A percentile compares a stretch with the other conserved stretches of the same genome.
phyloP scores from a whole-genome alignment of 148 eudicot species.

The Vaccinium vitisidaea region DNA sequence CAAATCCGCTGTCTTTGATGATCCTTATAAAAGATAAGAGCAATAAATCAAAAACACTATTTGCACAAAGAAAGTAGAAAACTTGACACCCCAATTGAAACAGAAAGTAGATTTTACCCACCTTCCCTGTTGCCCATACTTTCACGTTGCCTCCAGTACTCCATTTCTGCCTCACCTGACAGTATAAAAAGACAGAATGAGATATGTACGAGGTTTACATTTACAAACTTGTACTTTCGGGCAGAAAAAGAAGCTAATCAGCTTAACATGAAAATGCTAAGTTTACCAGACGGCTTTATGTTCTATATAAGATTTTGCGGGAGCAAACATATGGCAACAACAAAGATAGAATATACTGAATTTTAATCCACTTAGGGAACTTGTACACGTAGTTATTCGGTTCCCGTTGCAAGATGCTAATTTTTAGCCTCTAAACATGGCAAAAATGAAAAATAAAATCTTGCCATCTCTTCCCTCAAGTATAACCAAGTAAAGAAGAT shows the following conservation, averaged over 20 bases:
- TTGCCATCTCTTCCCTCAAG: not conserved
- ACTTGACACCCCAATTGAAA: not conserved
- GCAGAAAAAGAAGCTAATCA: not conserved
- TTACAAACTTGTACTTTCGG: not conserved
- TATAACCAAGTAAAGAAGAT: not conserved
- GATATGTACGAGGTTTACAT: not conserved
- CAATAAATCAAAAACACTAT: not conserved
- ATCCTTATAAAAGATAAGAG: not conserved
- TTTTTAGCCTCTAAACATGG: not conserved
- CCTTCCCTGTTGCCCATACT: slow-evolving; percentile 60
- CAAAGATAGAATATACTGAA: not conserved
- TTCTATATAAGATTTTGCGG: not conserved
- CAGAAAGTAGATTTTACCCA: slow-evolving; percentile 3
- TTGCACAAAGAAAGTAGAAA: not conserved
- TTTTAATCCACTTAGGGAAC: not conserved
- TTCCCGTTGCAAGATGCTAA: not conserved
- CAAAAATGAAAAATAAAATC: not conserved
- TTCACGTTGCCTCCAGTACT: slow-evolving; percentile 60
- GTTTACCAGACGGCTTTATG: not conserved
- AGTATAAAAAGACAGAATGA: slow-evolving; percentile 3
- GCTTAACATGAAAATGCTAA: not conserved
- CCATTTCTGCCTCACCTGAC: slow-evolving; percentile 86
- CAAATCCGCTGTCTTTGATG: not conserved
- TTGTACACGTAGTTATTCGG: not conserved
- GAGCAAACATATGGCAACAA: not conserved